Base-by-base conservation (phyloP, 306 rosid species). In the Glycyrrhiza uralensis region DNA sequence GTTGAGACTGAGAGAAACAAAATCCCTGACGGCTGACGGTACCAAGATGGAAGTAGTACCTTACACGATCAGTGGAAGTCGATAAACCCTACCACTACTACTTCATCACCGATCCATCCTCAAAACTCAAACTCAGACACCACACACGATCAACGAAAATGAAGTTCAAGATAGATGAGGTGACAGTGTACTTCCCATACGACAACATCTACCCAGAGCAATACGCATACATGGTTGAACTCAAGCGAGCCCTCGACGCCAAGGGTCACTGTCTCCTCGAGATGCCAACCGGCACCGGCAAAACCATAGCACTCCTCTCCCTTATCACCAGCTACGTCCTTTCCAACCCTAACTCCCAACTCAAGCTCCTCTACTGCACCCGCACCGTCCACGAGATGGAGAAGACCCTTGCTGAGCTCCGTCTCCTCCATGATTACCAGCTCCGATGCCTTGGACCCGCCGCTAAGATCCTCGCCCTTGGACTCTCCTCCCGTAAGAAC, bases 311-410 rank as follows among this genome's bases (percentile, higher is more conserved):
- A 1, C 87, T 93, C 8, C 91, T 93, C 49, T 90, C 96, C 1
- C 82, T 93, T 15, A 91, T 93, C 83, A 86, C 97, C 22, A 84
- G 92, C 84, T 93, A 93, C 87, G 77, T 77, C 2, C 87, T 93
- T 71, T 89, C 96, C 49, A 88, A 87, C 23, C 98, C 92, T 69
- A 80, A 87, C 2, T 82, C 80, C 38, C 92, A 94, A 0, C 85
- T 93, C 64, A 93, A 93, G 74, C 96, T 93, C 72, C 79, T 93
- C 62, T 93, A 93, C 79, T 93, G 97, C 79, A 93, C 98, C 5
- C 94, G 97, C 39, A 93, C 98, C 3, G 98, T 93, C 11, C 98
- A 93, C 73, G 97, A 93, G 80, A 93, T 93, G 97, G 98, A 93
- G 85, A 93, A 93, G 78, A 93, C 98, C 7, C 90, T 91, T 1